Evolutionary conservation across 306 rosid species (phyloP), one percentile per base, ranked within the genome.

Genomic region (Prunus padus): DNA sequence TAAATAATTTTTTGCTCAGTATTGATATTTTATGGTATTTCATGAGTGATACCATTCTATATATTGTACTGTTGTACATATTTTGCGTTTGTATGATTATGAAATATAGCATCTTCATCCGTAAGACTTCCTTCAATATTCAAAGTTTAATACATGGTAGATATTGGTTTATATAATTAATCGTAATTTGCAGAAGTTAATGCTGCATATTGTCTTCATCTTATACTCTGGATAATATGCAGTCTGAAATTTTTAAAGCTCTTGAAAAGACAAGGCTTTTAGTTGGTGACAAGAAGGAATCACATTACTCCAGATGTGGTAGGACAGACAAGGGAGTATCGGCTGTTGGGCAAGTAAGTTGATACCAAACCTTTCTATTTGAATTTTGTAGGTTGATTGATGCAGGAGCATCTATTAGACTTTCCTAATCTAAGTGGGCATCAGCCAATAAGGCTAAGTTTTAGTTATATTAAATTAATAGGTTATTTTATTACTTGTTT

Each of bases 311-410:
- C 37, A 88, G 98, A 87, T 91, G 98, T 85, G 98, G 98, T 47
- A 88, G 98, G 84, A 94, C 98, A 52, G 98, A 91, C 82, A 91
- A 82, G 86, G 98, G 98, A 71, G 98, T 91, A 76, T 94, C 98
- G 49, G 88, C 98, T 64, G 87, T 90, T 83, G 98, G 98, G 82
- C 97, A 94, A 80, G 98, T 91, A 87, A 91, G 98, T 81, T 69
- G 72, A 47, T 71, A 63, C 25, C 14, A 64, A 67, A 73, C 10
- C 16, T 15, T 23, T 72, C 31, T 33, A 30, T 63, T 11, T 64
- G 5, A 26, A 22, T 73, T 40, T 46, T 55, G 13, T 14, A 50
- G 45, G 10, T 61, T 25, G n/a, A n/a, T n/a, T n/a, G n/a, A n/a
- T n/a, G n/a, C n/a, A n/a, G n/a, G n/a, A n/a, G n/a, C n/a, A n/a